Base-by-base conservation (phyloP, 495 filamentous ascomycete species). In the Aspergillus incahuasiensis region DNA sequence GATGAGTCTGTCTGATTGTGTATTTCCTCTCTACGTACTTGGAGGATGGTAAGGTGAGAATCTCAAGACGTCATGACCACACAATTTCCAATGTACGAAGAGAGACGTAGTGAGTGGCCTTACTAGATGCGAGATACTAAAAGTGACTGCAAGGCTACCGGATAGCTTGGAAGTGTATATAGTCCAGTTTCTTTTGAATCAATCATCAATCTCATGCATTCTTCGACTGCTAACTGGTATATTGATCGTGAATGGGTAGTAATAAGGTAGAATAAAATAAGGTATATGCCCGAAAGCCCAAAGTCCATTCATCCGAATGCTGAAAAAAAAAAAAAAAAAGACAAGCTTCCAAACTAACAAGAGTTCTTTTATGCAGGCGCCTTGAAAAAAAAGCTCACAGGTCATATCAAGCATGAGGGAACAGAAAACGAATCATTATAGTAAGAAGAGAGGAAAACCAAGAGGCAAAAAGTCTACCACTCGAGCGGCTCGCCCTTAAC, bases 401-500 rank as follows among this genome's bases (percentile, higher is more conserved):
- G 19, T 41, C 35, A 30, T 51, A 41, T 25, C 35, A 51, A 11
- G n/a, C 13, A 40, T 40, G n/a, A 40, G n/a, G n/a, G 5, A 40
- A 18, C 15, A 40, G n/a, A 40, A 35, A 35, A 43, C 8, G 21
- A 28, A 16, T 45, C 51, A 53, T 53, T 15, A 43, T 39, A 50
- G 21, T 4, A 15, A 30, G 24, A n/a, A n/a, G 3, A 13, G 28
- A 22, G 38, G 24, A 22, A 50, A 12, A 38, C 21, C 41, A 35
- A n/a, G n/a, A 40, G 16, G 19, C 19, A 34, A 32, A 16, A 32
- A 20, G 21, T 62, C 70, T 79, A 98, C 94, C 94, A 98, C 64
- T 97, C 91, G 49, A 96, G 75, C 32, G 94, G 92, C 73, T 98
- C 91, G 59, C 81, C 86, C 62, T 87, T 82, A 57, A 83, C 85